A percentile compares a stretch with the other conserved stretches of the same genome.
phyloP scores from a whole-genome alignment of 352 stramenopile genomes.

The Phytophthora boehmeriae region DNA sequence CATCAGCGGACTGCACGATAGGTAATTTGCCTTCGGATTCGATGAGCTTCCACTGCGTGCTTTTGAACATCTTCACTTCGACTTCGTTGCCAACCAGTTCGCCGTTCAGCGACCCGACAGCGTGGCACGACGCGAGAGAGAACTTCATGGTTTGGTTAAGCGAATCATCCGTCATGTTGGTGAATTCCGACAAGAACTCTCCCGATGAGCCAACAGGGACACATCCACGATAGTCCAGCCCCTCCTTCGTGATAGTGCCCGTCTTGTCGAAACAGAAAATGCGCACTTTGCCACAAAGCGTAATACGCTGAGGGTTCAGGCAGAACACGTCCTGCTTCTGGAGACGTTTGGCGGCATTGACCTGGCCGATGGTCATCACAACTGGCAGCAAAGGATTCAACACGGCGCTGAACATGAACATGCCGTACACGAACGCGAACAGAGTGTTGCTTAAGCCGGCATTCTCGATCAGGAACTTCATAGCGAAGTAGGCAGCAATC shows the following conservation, averaged over 20 bases:
- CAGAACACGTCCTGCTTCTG: constrained; percentile 77
- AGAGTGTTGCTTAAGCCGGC: constrained; percentile 74
- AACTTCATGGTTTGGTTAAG: constrained; percentile 58
- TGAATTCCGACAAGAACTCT: constrained; percentile 55
- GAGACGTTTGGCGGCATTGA: constrained; percentile 85
- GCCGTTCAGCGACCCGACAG: constrained; percentile 68
- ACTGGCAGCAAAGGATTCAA: constrained; percentile 88
- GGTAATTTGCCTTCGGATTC: constrained; percentile 53
- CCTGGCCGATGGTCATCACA: constrained; percentile 89
- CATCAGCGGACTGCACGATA: constrained; percentile 50
- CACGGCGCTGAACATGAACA: constrained; percentile 83
- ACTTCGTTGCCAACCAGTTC: constrained; percentile 89
- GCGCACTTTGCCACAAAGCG: constrained; percentile 90
- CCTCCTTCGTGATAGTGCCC: constrained; percentile 91
- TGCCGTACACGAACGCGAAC: constrained; percentile 72
- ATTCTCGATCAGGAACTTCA: constrained; percentile 75
- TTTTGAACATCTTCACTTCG: constrained; percentile 89
- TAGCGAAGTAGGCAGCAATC: constrained; percentile 71
- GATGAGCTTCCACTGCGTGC: constrained; percentile 69
- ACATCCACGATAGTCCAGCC: constrained; percentile 82
- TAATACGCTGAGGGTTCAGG: constrained; percentile 84
- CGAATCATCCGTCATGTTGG: constrained; percentile 53
- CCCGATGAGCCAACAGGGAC: constrained; percentile 51
- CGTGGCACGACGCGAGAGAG: constrained; percentile 84
- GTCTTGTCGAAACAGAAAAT: constrained; percentile 94